Evolutionary conservation across 352 stramenopile genomes (phyloP).

Genomic region (Thalassiosira mediterranea): DNA sequence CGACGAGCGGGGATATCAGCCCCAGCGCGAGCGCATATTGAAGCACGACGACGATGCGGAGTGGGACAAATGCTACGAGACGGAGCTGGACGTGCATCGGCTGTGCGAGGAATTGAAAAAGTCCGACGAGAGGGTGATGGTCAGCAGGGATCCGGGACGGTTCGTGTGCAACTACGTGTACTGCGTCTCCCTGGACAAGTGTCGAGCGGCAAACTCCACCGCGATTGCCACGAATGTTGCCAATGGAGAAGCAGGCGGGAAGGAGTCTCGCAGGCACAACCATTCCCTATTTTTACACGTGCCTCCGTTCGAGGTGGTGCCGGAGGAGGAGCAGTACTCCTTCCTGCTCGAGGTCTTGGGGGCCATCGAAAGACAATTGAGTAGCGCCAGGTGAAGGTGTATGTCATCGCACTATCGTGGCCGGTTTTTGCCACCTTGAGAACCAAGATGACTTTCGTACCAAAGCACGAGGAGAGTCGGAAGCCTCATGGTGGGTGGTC

Average conservation of each 20-base stretch:
- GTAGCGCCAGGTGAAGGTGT: background rate
- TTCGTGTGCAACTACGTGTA: slow-evolving; percentile 87
- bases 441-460: too few relatives aligned
- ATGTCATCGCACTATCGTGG: background rate
- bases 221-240: background rate
- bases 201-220: slow-evolving; percentile 19
- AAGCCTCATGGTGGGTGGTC: too few relatives aligned
- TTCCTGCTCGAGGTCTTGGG: slow-evolving; percentile 61
- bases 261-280: background rate
- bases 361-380: slow-evolving; percentile 27
- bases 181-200: slow-evolving; percentile 68
- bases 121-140: slow-evolving; percentile 20
- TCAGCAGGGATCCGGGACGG: slow-evolving; percentile 80
- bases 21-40: slow-evolving; percentile 45
- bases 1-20: slow-evolving; percentile 73
- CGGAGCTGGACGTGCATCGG: slow-evolving; percentile 52
- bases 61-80: slow-evolving; percentile 44
- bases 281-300: slow-evolving; percentile 74
- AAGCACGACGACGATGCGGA: slow-evolving; percentile 26
- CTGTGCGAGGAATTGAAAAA: slow-evolving; percentile 29
- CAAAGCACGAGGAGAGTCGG: too few relatives aligned
- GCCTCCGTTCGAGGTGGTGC: slow-evolving; percentile 55
- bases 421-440: background rate
- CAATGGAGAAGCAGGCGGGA: slow-evolving; percentile 1
- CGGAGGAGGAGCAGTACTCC: slow-evolving; percentile 56